Evolutionary conservation across 192 early-diverging fungal species (phyloP).

Genomic region (Podila verticillata): DNA sequence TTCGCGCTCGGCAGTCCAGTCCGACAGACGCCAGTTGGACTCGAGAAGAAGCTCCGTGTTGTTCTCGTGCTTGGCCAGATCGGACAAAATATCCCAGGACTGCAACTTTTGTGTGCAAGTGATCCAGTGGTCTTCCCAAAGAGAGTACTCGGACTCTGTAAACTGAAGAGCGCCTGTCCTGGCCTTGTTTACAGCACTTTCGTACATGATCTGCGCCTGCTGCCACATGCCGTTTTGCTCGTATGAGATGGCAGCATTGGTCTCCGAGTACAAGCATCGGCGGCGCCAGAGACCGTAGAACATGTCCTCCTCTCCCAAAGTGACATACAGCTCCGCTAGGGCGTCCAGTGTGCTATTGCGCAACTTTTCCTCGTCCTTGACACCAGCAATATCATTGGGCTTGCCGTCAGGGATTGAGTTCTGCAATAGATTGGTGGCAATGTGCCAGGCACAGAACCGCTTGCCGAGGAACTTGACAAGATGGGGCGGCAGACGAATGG

Average conservation of each 20-base stretch:
- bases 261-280: slow-evolving; percentile 89
- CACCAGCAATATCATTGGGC: slow-evolving; percentile 48
- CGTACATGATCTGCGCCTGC: slow-evolving; percentile 90
- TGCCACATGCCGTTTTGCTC: slow-evolving; percentile 95
- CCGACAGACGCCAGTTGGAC: slow-evolving; percentile 93
- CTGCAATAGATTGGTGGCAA: slow-evolving; percentile 86
- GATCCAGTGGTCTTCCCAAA: slow-evolving; percentile 99
- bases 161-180: slow-evolving; percentile 86
- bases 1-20: slow-evolving; percentile 90
- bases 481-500: slow-evolving; percentile 89
- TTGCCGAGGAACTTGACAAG: slow-evolving; percentile 94
- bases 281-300: slow-evolving; percentile 93
- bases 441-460: slow-evolving; percentile 93
- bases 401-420: slow-evolving; percentile 60
- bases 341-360: slow-evolving; percentile 92
- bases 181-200: slow-evolving; percentile 92
- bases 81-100: slow-evolving; percentile 96
- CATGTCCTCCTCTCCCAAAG: slow-evolving; percentile 92
- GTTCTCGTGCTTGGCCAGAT: slow-evolving; percentile 91
- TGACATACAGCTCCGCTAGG: slow-evolving; percentile 83
- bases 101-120: slow-evolving; percentile 89
- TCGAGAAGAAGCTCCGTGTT: slow-evolving; percentile 90
- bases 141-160: slow-evolving; percentile 92
- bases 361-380: slow-evolving; percentile 88
- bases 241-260: slow-evolving; percentile 94